Evolutionary conservation across 345 rosid species (phyloP).

Genomic region (Brassica juncea): DNA sequence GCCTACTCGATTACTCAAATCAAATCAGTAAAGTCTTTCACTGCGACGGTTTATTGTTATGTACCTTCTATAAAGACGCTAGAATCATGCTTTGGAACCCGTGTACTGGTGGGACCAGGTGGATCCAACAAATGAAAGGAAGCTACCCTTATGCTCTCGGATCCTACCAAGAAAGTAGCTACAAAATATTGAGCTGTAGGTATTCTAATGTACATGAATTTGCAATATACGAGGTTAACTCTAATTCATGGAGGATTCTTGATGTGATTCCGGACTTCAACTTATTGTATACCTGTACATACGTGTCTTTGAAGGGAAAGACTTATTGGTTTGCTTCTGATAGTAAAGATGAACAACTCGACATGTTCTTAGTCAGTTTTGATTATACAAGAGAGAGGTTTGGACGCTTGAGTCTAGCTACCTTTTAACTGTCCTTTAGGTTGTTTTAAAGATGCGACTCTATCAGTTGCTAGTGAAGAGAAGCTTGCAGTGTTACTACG

Average conservation of each 20-base stretch:
- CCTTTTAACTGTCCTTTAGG: neutral
- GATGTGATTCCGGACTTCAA: neutral
- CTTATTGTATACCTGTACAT: neutral
- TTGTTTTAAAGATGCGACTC: neutral
- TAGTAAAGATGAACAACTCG: neutral
- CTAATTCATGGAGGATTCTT: neutral
- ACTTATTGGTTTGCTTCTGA: neutral
- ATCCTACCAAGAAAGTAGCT: neutral
- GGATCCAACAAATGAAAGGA: neutral
- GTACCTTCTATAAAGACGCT: neutral
- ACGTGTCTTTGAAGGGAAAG: slow-evolving; percentile 1
- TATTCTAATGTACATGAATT: neutral
- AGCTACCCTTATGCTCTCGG: neutral
- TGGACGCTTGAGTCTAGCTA: neutral
- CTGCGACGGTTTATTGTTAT: neutral
- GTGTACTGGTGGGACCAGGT: neutral
- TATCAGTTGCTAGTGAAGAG: neutral
- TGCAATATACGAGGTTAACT: neutral
- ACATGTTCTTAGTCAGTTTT: neutral
- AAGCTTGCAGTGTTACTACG: neutral
- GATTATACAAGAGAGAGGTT: neutral
- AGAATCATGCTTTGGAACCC: slow-evolving; percentile 5
- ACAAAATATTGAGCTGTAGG: neutral
- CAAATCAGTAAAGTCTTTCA: neutral
- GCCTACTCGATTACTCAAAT: neutral